Evolutionary conservation across 2,329 filamentous ascomycete genomes (phyloP).

Genomic region (Trichoderma cornu-damae): DNA sequence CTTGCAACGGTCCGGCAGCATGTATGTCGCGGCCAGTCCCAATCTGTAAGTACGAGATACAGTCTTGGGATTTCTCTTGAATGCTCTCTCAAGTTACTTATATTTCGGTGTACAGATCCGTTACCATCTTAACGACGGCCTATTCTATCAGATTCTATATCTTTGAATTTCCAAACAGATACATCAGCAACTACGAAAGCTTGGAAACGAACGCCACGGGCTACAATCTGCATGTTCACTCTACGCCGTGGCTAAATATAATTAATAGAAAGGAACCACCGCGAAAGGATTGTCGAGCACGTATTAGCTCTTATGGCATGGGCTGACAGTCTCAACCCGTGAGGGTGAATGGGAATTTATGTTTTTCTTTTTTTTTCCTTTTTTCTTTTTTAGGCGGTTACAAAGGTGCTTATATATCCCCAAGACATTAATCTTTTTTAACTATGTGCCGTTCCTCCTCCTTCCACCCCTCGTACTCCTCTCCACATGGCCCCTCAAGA

Average conservation of each 20-base stretch:
- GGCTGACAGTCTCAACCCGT: neutral
- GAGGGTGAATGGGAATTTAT: too few species aligned
- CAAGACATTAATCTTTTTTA: too few species aligned
- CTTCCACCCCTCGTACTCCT: conserved; percentile 79
- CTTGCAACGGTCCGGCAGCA: neutral
- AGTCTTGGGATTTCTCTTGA: neutral
- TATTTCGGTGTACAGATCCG: too few species aligned
- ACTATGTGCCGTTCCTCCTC: conserved; percentile 57
- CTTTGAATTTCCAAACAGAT: neutral
- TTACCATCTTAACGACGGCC: neutral
- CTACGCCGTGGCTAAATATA: neutral
- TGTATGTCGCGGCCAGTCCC: neutral
- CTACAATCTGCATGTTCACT: neutral
- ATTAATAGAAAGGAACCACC: neutral
- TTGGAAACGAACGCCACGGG: neutral
- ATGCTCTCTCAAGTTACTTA: neutral
- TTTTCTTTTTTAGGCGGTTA: too few species aligned
- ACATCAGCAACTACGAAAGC: neutral
- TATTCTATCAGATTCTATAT: neutral
- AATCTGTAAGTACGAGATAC: neutral
- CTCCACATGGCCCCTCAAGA: conserved; percentile 75
- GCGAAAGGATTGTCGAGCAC: neutral
- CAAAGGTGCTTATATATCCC: too few species aligned
- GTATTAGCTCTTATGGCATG: neutral
- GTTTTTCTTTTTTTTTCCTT: too few species aligned